Evolutionary conservation across 768 basidiomycete species (phyloP).

Genomic region (Lactarius psammicola): DNA sequence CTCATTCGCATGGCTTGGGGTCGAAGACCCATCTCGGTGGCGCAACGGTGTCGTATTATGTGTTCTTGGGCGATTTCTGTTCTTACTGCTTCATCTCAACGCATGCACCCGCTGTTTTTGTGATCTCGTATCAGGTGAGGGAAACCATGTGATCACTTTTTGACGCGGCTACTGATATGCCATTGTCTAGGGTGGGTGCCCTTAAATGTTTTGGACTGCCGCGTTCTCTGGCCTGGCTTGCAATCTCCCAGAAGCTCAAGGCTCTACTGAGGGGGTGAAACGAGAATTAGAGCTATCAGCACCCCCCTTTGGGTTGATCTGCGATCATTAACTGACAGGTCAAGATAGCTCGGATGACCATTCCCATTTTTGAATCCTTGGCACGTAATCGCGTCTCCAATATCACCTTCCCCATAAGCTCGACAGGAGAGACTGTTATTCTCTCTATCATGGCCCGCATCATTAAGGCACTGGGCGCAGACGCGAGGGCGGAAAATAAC

Average conservation of each 20-base stretch:
- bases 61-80: constrained; percentile 46
- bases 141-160: not conserved
- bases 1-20: constrained; percentile 77
- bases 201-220: constrained; percentile 82
- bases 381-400: constrained; percentile 73
- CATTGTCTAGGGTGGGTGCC: constrained; percentile 48
- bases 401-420: constrained; percentile 67
- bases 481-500: constrained; percentile 64
- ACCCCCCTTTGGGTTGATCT: not conserved
- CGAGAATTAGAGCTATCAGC: constrained; percentile 49
- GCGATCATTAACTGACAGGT: not conserved
- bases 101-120: constrained; percentile 36
- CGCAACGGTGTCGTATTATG: constrained; percentile 59
- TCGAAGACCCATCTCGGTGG: constrained; percentile 64
- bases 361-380: constrained; percentile 55
- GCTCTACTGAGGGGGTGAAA: constrained; percentile 44
- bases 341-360: constrained; percentile 48
- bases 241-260: constrained; percentile 65
- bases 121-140: constrained; percentile 68
- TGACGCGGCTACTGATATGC: not conserved
- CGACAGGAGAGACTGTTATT: constrained; percentile 66
- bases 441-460: constrained; percentile 76
- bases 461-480: constrained; percentile 60
- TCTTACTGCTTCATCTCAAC: not conserved
- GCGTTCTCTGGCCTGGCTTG: constrained; percentile 75